These are phyloP conservation scores for Citrullus colocynthis DNA, from an alignment of 306 rosid species.

Conservation along the genomic window DNA sequence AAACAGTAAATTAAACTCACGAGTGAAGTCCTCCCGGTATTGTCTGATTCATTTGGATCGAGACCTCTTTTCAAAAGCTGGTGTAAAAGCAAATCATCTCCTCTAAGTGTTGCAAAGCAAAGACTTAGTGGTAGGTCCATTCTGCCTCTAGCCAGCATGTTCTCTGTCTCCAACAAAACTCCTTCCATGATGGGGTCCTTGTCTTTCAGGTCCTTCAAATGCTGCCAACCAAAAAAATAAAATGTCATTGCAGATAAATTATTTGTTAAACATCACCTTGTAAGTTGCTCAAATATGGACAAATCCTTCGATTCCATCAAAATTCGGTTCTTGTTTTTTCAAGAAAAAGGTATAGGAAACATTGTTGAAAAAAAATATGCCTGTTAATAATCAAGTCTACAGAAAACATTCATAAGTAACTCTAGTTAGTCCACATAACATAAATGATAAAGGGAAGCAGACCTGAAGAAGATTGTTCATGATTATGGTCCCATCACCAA, in stretches of 20 bases:
- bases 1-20: constrained; percentile 23
- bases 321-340: neutral
- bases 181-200: constrained; percentile 79
- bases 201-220: constrained; percentile 48
- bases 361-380: neutral
- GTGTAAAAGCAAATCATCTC: constrained; percentile 68
- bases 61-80: constrained; percentile 60
- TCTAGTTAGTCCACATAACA: neutral
- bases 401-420: neutral
- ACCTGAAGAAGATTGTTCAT: constrained; percentile 97
- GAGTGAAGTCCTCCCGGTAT: constrained; percentile 68
- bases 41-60: constrained; percentile 75
- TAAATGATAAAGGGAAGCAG: constrained; percentile 5
- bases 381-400: neutral
- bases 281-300: neutral
- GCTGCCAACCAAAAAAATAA: constrained; percentile 34
- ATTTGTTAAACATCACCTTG: neutral
- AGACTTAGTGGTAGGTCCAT: constrained; percentile 81
- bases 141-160: constrained; percentile 75
- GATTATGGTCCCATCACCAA: constrained; percentile 82
- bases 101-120: constrained; percentile 67
- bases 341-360: neutral
- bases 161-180: constrained; percentile 65
- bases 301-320: neutral
- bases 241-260: neutral